These are phyloP conservation scores for Phyllosticta citrichinensis DNA, from an alignment of 2,329 filamentous ascomycete species.

Conservation along the genomic window DNA sequence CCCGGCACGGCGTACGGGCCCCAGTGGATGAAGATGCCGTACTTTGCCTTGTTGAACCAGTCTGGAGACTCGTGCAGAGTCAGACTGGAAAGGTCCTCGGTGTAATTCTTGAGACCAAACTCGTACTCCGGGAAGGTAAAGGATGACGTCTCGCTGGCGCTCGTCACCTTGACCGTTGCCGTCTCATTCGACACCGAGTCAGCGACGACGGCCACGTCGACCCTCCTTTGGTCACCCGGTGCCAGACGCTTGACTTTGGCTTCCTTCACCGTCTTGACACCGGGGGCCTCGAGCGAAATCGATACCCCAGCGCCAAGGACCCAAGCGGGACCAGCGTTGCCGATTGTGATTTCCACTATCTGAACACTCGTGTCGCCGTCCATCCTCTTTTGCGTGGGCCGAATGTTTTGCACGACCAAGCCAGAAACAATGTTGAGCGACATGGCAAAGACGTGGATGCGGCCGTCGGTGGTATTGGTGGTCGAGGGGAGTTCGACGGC, in stretches of 20 bases:
- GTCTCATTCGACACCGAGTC: constrained; percentile 15
- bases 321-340: constrained; percentile 13
- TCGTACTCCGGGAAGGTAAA: constrained; percentile 6
- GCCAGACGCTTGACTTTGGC: constrained; percentile 30
- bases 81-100: constrained; percentile 20
- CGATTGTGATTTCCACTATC: constrained; percentile 24
- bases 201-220: constrained; percentile 28
- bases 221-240: constrained; percentile 30
- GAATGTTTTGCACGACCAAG: constrained; percentile 27
- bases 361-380: constrained; percentile 26
- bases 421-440: constrained; percentile 23
- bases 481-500: constrained; percentile 34
- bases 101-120: constrained; percentile 10
- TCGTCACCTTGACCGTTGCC: constrained; percentile 25
- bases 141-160: not conserved
- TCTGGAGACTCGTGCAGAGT: constrained; percentile 37
- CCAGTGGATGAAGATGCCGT: constrained; percentile 53
- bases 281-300: constrained; percentile 18
- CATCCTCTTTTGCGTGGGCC: constrained; percentile 33
- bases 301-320: constrained; percentile 11
- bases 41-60: constrained; percentile 49
- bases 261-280: constrained; percentile 24
- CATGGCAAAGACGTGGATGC: constrained; percentile 32
- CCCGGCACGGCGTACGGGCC: constrained; percentile 46
- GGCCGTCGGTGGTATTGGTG: constrained; percentile 25